Evolutionary conservation across 768 basidiomycete species (phyloP).

Genomic region (Podaxis carcinomalis): DNA sequence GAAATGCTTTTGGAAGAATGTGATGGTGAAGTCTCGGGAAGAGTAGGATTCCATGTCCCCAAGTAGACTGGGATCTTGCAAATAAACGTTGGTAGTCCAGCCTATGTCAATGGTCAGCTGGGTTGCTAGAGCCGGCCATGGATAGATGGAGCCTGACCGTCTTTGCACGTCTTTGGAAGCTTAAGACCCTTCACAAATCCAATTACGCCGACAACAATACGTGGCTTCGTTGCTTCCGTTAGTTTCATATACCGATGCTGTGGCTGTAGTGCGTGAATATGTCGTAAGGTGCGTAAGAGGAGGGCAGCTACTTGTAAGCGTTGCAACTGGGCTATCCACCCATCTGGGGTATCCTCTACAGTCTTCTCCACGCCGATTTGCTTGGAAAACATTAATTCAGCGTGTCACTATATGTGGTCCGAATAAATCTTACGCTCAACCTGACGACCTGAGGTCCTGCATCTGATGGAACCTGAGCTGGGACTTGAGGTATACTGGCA

Average conservation of each 20-base stretch:
- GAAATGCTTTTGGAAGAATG: neutral
- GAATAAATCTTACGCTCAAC: neutral
- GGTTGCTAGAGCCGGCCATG: neutral
- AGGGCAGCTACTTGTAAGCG: neutral
- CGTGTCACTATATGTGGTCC: neutral
- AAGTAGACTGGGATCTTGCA: constrained; percentile 2
- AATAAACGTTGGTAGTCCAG: neutral
- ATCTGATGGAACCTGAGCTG: neutral
- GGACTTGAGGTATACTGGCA: neutral
- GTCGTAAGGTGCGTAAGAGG: neutral
- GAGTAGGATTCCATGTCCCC: neutral
- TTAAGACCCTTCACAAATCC: neutral
- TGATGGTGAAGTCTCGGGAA: neutral
- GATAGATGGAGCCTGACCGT: neutral
- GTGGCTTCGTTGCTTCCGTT: neutral
- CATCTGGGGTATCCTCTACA: neutral
- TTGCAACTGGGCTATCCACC: constrained; percentile 4
- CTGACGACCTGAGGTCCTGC: neutral
- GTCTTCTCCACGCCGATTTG: neutral
- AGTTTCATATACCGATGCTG: neutral
- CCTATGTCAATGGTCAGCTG: neutral
- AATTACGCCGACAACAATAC: neutral
- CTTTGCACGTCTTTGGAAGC: neutral
- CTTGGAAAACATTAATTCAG: neutral
- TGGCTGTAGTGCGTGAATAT: neutral